phyloP scores from a whole-genome alignment of 352 stramenopile species.

The Globisporangium viniferum region DNA sequence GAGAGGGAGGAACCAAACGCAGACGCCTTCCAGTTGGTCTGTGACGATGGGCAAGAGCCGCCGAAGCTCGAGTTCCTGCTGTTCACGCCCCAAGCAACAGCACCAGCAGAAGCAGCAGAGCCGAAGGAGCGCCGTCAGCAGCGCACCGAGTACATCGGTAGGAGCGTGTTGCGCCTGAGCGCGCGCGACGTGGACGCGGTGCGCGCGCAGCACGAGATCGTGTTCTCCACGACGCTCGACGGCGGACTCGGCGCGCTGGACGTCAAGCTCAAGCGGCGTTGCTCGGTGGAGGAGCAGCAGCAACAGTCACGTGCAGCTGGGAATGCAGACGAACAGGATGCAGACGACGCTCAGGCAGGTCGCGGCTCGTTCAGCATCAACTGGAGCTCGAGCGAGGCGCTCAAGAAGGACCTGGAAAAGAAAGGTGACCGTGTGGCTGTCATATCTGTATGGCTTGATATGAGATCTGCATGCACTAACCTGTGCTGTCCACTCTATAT shows the following conservation, averaged over 20 bases:
- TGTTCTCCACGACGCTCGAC: slow-evolving; percentile 40
- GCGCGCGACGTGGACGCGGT: slow-evolving; percentile 39
- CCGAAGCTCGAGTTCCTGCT: slow-evolving; percentile 30
- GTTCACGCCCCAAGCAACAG: slow-evolving; percentile 22
- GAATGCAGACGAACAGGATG: background rate
- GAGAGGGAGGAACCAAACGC: slow-evolving; percentile 12
- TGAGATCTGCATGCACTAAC: background rate
- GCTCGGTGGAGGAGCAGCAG: background rate
- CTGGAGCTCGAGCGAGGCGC: slow-evolving; percentile 51
- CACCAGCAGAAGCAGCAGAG: too few species aligned
- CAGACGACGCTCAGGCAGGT: background rate
- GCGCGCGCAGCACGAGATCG: slow-evolving; percentile 34
- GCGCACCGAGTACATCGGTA: slow-evolving; percentile 33
- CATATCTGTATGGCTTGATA: background rate
- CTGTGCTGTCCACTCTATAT: background rate
- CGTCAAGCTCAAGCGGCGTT: slow-evolving; percentile 27
- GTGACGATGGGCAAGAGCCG: background rate
- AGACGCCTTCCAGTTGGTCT: slow-evolving; percentile 17
- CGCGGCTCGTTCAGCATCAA: slow-evolving; percentile 40
- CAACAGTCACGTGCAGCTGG: background rate
- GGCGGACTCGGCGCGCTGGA: slow-evolving; percentile 32
- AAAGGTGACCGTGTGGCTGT: slow-evolving; percentile 26
- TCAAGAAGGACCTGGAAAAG: slow-evolving; percentile 40
- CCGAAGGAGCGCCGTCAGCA: slow-evolving; percentile 2
- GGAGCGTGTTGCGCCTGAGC: slow-evolving; percentile 26